Evolutionary conservation across 768 basidiomycete genomes (phyloP).

Genomic region (Pilatotrama ljubarskyi): DNA sequence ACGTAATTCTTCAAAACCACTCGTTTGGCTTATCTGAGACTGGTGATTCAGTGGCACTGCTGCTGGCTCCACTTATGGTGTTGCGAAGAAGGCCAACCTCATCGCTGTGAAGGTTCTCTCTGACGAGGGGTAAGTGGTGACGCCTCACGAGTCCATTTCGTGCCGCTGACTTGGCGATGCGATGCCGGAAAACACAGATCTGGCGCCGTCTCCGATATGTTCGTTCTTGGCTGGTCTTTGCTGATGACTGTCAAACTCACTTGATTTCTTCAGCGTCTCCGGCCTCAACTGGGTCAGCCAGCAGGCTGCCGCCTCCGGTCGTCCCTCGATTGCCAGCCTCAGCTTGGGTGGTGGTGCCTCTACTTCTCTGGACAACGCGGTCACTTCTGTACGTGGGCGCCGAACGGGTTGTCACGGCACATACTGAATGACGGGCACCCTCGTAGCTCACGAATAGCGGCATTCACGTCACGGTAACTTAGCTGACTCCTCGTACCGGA

Average conservation of each 20-base stretch:
- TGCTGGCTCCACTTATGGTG: slow-evolving; percentile 35
- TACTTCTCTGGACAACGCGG: slow-evolving; percentile 27
- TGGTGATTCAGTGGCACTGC: slow-evolving; percentile 33
- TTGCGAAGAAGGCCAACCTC: slow-evolving; percentile 34
- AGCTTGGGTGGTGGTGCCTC: slow-evolving; percentile 26
- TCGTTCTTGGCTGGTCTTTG: too few species aligned
- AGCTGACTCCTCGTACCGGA: background rate
- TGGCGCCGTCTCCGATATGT: slow-evolving; percentile 14
- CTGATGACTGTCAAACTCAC: too few species aligned
- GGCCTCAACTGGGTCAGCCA: slow-evolving; percentile 29
- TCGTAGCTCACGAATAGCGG: slow-evolving; percentile 1
- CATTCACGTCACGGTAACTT: slow-evolving; percentile 16
- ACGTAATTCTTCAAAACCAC: background rate
- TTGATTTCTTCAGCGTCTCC: slow-evolving; percentile 27
- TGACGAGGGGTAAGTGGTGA: slow-evolving; percentile 33
- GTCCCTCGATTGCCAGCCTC: slow-evolving; percentile 26
- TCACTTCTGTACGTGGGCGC: slow-evolving; percentile 22
- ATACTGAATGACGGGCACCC: background rate
- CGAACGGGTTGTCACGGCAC: too few species aligned
- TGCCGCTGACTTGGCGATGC: slow-evolving; percentile 32
- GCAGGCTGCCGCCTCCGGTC: slow-evolving; percentile 9
- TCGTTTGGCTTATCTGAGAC: background rate
- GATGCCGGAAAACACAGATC: too few species aligned
- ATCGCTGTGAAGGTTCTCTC: slow-evolving; percentile 46
- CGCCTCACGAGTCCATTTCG: slow-evolving; percentile 27